These are phyloP conservation scores for Starmerella potacharoeniae DNA, from an alignment of 805 yeast species.

Conservation along the genomic window DNA sequence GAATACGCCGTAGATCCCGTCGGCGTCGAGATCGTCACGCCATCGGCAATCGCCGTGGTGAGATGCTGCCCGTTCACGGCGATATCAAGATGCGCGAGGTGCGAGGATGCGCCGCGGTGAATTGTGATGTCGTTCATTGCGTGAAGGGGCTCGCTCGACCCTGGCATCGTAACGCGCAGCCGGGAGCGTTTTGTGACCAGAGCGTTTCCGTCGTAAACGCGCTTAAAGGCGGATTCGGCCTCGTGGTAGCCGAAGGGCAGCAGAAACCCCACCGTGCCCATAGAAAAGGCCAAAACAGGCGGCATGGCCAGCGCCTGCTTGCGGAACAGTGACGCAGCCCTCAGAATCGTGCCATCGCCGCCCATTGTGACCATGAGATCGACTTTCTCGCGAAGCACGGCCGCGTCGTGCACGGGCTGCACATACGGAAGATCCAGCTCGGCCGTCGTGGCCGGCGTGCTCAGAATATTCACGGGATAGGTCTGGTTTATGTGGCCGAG, in stretches of 20 bases:
- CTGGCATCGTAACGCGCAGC: constrained; percentile 28
- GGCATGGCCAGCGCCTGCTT: constrained; percentile 52
- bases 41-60: constrained; percentile 88
- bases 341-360: constrained; percentile 90
- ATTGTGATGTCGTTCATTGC: constrained; percentile 89
- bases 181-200: constrained; percentile 67
- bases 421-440: constrained; percentile 37
- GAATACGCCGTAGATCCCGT: constrained; percentile 95
- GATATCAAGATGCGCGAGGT: constrained; percentile 73
- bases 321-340: constrained; percentile 71
- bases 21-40: constrained; percentile 74
- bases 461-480: constrained; percentile 64
- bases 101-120: constrained; percentile 83
- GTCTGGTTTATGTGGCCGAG: constrained; percentile 45
- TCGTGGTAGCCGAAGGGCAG: constrained; percentile 73
- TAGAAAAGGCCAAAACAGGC: constrained; percentile 75
- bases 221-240: constrained; percentile 47
- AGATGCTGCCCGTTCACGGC: constrained; percentile 71
- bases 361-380: constrained; percentile 81
- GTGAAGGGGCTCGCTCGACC: constrained; percentile 35
- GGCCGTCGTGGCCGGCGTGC: constrained; percentile 59
- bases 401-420: constrained; percentile 43
- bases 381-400: constrained; percentile 38
- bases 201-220: constrained; percentile 57
- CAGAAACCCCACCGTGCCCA: constrained; percentile 84